phyloP scores from a whole-genome alignment of 1,284 basidiomycete species.

The Quambalaria eucalypti region DNA sequence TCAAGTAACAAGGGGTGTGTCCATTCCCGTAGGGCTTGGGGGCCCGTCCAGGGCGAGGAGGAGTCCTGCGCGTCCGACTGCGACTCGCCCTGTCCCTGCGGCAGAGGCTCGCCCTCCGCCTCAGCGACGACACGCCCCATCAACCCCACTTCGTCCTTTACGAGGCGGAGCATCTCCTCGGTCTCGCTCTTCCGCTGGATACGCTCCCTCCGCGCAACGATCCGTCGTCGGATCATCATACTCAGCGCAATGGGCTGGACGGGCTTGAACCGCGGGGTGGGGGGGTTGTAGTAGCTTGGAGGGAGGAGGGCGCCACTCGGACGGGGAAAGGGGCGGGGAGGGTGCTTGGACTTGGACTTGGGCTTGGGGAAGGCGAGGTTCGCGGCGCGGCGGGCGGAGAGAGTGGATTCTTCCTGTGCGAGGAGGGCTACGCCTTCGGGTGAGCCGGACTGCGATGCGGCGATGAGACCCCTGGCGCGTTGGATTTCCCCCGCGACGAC shows the following conservation, averaged over 20 bases:
- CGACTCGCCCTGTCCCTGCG: too few relatives aligned
- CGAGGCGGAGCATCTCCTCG: not conserved
- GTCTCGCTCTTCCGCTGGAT: slow-evolving; percentile 1
- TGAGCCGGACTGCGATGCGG: not conserved
- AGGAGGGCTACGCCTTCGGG: not conserved
- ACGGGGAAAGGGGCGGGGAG: slow-evolving; percentile 14
- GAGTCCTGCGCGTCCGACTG: too few relatives aligned
- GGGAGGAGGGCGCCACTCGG: slow-evolving; percentile 37
- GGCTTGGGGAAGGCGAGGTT: not conserved
- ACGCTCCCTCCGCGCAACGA: slow-evolving; percentile 5
- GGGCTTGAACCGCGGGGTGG: slow-evolving; percentile 41
- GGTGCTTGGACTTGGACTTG: not conserved
- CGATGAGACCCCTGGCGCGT: not conserved
- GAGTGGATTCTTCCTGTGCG: not conserved
- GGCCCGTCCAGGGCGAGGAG: too few relatives aligned
- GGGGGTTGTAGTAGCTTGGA: slow-evolving; percentile 32
- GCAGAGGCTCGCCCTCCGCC: too few relatives aligned
- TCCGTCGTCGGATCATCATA: slow-evolving; percentile 35
- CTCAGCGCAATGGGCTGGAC: slow-evolving; percentile 31
- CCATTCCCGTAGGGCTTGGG: too few relatives aligned
- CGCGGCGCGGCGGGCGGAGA: not conserved
- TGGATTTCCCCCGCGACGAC: not conserved
- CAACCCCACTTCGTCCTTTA: not conserved
- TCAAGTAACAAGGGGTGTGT: too few relatives aligned
- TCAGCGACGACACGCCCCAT: too few relatives aligned